A percentile compares a stretch with the other conserved stretches of the same genome.
These are phyloP conservation scores for Auriculariales sp. DNA, from an alignment of 768 basidiomycete species.

Conservation along the genomic window DNA sequence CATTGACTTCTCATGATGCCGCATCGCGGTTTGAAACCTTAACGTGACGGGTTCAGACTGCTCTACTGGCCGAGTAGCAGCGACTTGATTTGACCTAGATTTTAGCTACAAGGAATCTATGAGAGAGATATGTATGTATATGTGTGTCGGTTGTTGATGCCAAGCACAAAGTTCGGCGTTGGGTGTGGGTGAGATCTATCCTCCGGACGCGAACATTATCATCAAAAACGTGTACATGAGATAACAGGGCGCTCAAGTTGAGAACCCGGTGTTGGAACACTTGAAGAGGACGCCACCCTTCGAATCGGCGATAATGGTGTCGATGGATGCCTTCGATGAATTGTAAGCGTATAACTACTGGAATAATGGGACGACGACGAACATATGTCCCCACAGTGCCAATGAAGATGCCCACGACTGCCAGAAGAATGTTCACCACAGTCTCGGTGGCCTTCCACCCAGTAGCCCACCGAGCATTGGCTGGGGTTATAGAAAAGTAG, in stretches of 20 bases:
- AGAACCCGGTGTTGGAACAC: constrained; percentile 1
- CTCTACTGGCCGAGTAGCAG: too few relatives aligned
- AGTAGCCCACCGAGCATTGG: constrained; percentile 20
- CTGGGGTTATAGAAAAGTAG: constrained; percentile 25
- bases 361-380: constrained; percentile 4
- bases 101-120: too few relatives aligned
- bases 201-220: too few relatives aligned
- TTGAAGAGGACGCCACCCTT: constrained; percentile 2
- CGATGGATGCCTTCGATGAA: background rate
- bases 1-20: too few relatives aligned
- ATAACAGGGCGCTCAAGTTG: background rate
- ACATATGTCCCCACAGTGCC: constrained; percentile 27
- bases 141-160: too few relatives aligned
- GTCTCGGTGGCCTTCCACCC: constrained; percentile 19
- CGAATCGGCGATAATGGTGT: constrained; percentile 1
- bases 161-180: too few relatives aligned
- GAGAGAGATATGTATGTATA: too few relatives aligned
- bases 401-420: constrained; percentile 23
- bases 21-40: too few relatives aligned
- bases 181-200: too few relatives aligned
- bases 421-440: constrained; percentile 22
- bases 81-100: too few relatives aligned
- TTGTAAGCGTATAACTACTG: background rate
- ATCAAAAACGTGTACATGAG: too few relatives aligned
- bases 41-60: too few relatives aligned